A percentile compares a stretch with the other conserved stretches of the same genome.
Evolutionary conservation across 2,329 filamentous ascomycete species (phyloP).

Genomic region (Exophiala lecanii-corni): DNA sequence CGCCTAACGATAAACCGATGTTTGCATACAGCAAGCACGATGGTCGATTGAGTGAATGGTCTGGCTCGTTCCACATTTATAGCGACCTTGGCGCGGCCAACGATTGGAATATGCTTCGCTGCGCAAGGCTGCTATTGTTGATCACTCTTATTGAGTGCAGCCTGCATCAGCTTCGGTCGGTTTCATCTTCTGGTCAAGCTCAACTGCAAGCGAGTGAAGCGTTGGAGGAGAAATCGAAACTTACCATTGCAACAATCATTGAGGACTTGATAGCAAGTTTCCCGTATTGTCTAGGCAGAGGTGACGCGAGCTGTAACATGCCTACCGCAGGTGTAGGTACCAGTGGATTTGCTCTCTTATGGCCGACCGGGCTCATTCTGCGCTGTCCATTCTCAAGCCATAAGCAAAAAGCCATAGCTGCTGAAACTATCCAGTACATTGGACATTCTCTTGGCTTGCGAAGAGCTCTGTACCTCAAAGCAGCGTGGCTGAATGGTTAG

Average conservation of each 20-base stretch:
- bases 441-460: neutral
- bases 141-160: neutral
- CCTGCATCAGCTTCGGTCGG: neutral
- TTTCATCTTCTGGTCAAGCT: neutral
- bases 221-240: neutral
- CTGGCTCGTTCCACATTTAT: constrained; percentile 3
- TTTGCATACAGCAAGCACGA: neutral
- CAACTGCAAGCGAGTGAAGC: neutral
- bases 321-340: neutral
- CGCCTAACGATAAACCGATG: neutral
- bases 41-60: neutral
- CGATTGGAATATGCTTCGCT: constrained; percentile 5
- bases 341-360: constrained; percentile 4
- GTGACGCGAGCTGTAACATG: neutral
- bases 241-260: neutral
- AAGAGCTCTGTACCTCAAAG: neutral
- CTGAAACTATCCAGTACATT: neutral
- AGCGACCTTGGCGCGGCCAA: neutral
- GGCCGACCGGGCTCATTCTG: neutral
- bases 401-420: neutral
- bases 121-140: neutral
- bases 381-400: neutral
- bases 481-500: neutral
- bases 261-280: constrained; percentile 3
- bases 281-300: constrained; percentile 2